Conservation (phyloP, 1,284 basidiomycete genomes). For the Thecaphora thlaspeos region DNA sequence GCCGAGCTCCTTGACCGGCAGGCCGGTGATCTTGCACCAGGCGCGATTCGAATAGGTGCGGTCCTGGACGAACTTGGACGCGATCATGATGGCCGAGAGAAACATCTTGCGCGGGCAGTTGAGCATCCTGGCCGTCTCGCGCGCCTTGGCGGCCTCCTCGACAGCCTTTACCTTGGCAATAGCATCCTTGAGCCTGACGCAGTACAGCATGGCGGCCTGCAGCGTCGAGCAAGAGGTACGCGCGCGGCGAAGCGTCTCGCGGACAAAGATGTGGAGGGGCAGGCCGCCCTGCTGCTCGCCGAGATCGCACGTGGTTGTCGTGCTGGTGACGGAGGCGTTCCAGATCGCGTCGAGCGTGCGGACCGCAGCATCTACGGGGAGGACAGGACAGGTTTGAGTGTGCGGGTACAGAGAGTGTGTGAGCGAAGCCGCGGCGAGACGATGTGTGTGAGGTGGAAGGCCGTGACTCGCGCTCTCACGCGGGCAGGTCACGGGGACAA, state of each 20-base stretch:
- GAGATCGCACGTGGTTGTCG: constrained; percentile 20
- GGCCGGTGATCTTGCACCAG: constrained; percentile 71
- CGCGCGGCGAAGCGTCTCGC: constrained; percentile 53
- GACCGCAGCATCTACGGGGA: constrained; percentile 26
- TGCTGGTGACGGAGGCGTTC: constrained; percentile 15
- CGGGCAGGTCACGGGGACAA: too few species aligned
- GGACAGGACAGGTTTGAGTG: background rate
- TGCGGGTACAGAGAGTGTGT: too few species aligned
- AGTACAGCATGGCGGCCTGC: constrained; percentile 53
- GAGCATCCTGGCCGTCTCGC: background rate
- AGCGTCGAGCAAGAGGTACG: constrained; percentile 53
- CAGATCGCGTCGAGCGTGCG: constrained; percentile 37
- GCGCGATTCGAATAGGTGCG: constrained; percentile 83
- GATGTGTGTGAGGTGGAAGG: constrained; percentile 9
- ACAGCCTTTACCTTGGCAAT: constrained; percentile 13
- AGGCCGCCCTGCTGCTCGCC: constrained; percentile 35
- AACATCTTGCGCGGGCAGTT: constrained; percentile 79
- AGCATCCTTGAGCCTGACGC: constrained; percentile 37
- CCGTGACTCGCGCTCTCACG: too few species aligned
- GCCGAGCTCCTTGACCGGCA: constrained; percentile 59
- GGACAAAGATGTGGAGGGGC: constrained; percentile 50
- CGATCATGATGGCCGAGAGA: constrained; percentile 79
- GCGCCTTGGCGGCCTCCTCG: constrained; percentile 9
- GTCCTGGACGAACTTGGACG: constrained; percentile 88
- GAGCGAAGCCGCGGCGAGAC: background rate